Evolutionary conservation across 2,329 filamentous ascomycete species (phyloP), one percentile per base, ranked within the genome.

Genomic region (Monosporascus sp.): DNA sequence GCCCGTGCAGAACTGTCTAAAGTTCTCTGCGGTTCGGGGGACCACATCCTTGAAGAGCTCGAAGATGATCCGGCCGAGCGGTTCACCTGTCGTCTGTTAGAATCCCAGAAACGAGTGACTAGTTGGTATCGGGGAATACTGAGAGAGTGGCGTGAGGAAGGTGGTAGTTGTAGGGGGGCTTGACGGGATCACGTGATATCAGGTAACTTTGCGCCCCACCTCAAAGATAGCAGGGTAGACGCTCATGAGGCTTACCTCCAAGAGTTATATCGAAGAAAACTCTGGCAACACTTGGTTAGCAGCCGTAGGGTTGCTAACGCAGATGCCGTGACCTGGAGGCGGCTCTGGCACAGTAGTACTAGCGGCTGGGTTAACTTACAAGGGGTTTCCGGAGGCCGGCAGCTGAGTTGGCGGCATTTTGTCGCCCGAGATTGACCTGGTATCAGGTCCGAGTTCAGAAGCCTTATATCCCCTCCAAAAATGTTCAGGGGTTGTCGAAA

Each of bases 1-100:
- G 63, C 94, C 94, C 0, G 93, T 97, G 75, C 92, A 97, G 75
- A 96, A 96, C 68, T 95, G 91, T 47, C 92, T 89, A 71, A 99
- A 97, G 77, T 97, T 97, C 72, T 97, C 94, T 31, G 91, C 90
- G 8, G 94, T 97, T 65, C 86, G 87, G 58, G 92, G 91, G 0
- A 91, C 88, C 22, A 88, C 78, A 72, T 96, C 82, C 56, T 86
- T 85, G 78, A 94, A 97, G 57, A 99, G 84, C 73, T 97, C 90
- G 70, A 96, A 91, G 60, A 89, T 92, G 66, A 96, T 85, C 54
- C 91, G 86, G 58, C 92, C 92, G 17, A 96, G 81, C 3, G 89
- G 86, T 66, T 95, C 89, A 56, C 91, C 91, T 94, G 60, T 9
- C 11, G 5, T n/a, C 27, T 8, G 22, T 60, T 38, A 54, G 60